Evolutionary conservation across 1,284 basidiomycete genomes (phyloP), one percentile per base, ranked within the genome.

Genomic region (Vanrija sp.): DNA sequence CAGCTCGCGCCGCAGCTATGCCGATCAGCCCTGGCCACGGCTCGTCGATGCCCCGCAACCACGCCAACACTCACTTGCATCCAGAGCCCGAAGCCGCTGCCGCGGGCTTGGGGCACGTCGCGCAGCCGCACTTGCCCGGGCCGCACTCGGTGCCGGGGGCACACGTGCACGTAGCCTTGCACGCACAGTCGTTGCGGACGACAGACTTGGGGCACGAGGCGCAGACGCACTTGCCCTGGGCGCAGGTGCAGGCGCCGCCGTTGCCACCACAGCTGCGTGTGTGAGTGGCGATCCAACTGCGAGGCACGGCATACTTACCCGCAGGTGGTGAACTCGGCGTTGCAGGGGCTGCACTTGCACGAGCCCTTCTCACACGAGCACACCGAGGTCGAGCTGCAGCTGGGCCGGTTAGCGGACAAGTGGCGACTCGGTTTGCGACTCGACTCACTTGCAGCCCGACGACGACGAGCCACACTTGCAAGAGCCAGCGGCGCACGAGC

Each of bases 191-290:
- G 14, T 45, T 46, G 53, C 58, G 58, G 45, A 56, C 54, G 54
- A 48, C 53, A 35, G 54, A 57, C 46, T 59, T 64, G 43, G 56
- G 51, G 56, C 54, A 58, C 19, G 43, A 37, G 19, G 41, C 52
- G 35, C 59, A 60, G 6, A 19, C 10, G 49, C 65, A 67, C 19
- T 45, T 50, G n/a, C 63, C 65, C n/a, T 55, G 47, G 20, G 56
- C 54, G 47, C 63, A 65, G 19, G 52, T 49, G 47, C 63, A 65
- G 31, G 52, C 52, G 15, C 53, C 48, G n/a, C 54, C 43, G 31
- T 31, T 31, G 12, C 31, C 31, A 14, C 31, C 31, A 14, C 31
- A 31, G 31, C 31, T 31, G 31, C 9, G 31, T 31, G 31, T 31
- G 31, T 31, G 31, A 31, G 31, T 31, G 31, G 31, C 4, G 31